Conservation (phyloP, 176 grass and related monocot species). For the Pharus latifolius region DNA sequence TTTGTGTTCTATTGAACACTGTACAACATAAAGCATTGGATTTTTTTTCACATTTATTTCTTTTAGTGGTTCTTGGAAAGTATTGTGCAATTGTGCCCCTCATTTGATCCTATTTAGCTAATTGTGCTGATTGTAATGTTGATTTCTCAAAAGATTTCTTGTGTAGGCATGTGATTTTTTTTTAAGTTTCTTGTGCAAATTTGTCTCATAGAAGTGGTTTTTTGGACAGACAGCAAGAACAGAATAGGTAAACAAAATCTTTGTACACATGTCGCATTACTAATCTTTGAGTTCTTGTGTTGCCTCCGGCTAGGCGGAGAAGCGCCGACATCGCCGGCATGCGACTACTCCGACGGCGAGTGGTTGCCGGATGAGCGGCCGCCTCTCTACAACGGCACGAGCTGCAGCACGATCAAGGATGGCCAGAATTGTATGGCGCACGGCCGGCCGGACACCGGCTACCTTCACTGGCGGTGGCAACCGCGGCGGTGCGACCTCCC, state of each 20-base stretch:
- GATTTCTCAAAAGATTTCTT: background rate
- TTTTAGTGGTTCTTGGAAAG: background rate
- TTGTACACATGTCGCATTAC: no score
- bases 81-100: background rate
- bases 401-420: slow-evolving; percentile 68
- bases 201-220: background rate
- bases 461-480: slow-evolving; percentile 72
- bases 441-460: slow-evolving; percentile 70
- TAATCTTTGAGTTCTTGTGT: background rate
- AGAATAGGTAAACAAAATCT: no score
- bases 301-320: background rate
- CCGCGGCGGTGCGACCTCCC: slow-evolving; percentile 49
- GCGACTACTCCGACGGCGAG: slow-evolving; percentile 56
- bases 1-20: background rate
- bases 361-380: slow-evolving; percentile 48
- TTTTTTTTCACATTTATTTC: background rate
- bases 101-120: background rate
- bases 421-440: slow-evolving; percentile 90
- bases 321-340: background rate
- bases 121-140: background rate
- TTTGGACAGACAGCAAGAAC: no score
- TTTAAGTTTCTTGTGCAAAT: background rate
- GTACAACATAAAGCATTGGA: background rate
- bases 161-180: background rate
- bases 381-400: slow-evolving; percentile 49